A percentile compares a stretch with the other conserved stretches of the same genome.
These are phyloP conservation scores for Nematocida displodere DNA, from an alignment of 371 early-diverging fungal species.

Conservation along the genomic window DNA sequence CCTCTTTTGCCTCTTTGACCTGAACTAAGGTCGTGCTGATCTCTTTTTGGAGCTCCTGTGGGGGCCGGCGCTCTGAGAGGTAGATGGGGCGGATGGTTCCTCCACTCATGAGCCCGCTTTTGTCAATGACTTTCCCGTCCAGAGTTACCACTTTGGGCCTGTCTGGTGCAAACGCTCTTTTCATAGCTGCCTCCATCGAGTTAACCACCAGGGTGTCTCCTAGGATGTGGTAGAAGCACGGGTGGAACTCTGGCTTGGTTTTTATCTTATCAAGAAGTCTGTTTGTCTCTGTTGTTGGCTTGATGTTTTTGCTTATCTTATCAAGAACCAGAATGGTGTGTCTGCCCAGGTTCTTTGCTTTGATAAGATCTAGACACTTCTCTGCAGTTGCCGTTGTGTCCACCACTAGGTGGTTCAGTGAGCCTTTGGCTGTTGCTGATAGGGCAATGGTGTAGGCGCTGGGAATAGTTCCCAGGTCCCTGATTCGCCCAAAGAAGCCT, in stretches of 20 bases:
- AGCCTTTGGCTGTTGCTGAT: constrained; percentile 75
- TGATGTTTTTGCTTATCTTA: constrained; percentile 56
- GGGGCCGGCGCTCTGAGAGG: constrained; percentile 65
- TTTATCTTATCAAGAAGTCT: constrained; percentile 82
- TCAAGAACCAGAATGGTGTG: constrained; percentile 81
- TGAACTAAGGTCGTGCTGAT: constrained; percentile 65
- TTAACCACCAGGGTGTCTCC: constrained; percentile 83
- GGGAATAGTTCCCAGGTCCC: constrained; percentile 85
- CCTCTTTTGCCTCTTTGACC: constrained; percentile 13
- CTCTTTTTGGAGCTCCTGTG: constrained; percentile 66
- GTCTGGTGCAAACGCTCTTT: constrained; percentile 72
- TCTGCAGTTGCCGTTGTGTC: constrained; percentile 83
- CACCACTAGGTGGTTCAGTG: constrained; percentile 84
- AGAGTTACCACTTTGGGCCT: constrained; percentile 88
- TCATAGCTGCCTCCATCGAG: constrained; percentile 78
- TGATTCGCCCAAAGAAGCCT: constrained; percentile 74
- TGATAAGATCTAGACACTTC: constrained; percentile 79
- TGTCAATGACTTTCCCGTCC: constrained; percentile 87
- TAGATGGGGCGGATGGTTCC: not conserved
- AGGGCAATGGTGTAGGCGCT: constrained; percentile 88
- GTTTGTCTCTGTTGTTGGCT: constrained; percentile 59
- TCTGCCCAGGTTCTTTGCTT: constrained; percentile 76
- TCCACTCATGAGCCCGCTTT: constrained; percentile 78
- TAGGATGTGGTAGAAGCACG: constrained; percentile 82
- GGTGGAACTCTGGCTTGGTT: constrained; percentile 70